These are phyloP conservation scores for Blastocystis sp. DNA, from an alignment of 352 stramenopile genomes.

Conservation along the genomic window DNA sequence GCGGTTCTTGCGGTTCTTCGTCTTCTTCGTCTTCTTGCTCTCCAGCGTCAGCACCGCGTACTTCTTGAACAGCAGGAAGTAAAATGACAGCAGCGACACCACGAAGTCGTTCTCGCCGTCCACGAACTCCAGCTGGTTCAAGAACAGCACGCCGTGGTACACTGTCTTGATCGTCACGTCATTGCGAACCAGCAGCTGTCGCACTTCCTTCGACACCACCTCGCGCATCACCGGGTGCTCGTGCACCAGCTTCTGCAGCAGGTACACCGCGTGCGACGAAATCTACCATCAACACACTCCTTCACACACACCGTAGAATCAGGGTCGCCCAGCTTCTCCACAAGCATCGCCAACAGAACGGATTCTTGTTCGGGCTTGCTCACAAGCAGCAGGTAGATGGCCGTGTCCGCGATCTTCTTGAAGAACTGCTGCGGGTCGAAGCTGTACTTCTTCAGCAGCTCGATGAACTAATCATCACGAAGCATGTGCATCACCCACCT, in stretches of 20 bases:
- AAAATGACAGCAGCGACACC: conserved; percentile 80
- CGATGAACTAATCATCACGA: conserved; percentile 45
- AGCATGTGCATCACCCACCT: neutral
- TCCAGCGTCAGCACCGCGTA: conserved; percentile 74
- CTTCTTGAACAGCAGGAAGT: conserved; percentile 83
- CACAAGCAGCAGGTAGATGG: conserved; percentile 74
- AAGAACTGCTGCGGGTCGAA: conserved; percentile 75
- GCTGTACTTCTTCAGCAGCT: conserved; percentile 75
- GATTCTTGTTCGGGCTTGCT: conserved; percentile 82
- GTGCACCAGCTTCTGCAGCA: conserved; percentile 79
- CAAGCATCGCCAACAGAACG: conserved; percentile 80
- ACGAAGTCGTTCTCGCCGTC: conserved; percentile 77
- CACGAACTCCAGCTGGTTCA: conserved; percentile 79
- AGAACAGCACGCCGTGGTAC: conserved; percentile 82
- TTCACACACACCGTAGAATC: conserved; percentile 73
- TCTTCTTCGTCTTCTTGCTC: conserved; percentile 56
- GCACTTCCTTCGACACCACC: conserved; percentile 82
- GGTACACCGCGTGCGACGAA: conserved; percentile 79
- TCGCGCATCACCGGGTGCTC: conserved; percentile 82
- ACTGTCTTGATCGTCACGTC: conserved; percentile 81
- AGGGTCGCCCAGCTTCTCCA: conserved; percentile 83
- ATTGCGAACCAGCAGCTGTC: conserved; percentile 78
- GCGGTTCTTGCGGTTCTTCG: conserved; percentile 50
- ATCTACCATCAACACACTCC: conserved; percentile 75
- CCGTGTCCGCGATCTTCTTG: conserved; percentile 60